Conservation (phyloP, 768 basidiomycete genomes). For the Rubroboletus satanas region DNA sequence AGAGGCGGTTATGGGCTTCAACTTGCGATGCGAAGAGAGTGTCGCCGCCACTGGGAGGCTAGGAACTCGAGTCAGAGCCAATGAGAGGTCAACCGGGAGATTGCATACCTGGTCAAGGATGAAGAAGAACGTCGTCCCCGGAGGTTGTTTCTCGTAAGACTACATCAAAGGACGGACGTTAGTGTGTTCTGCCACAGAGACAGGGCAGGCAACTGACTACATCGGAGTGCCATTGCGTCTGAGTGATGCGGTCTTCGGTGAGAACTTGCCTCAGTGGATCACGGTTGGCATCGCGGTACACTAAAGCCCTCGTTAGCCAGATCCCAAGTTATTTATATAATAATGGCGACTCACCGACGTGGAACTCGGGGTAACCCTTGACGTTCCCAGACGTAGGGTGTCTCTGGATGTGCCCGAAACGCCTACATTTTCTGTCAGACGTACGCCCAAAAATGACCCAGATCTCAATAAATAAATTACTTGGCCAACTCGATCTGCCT, state of each 20-base stretch:
- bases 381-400: slow-evolving; percentile 44
- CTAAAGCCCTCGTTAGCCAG: background rate
- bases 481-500: slow-evolving; percentile 50
- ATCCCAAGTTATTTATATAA: background rate
- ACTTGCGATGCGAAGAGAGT: slow-evolving; percentile 56
- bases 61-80: slow-evolving; percentile 10
- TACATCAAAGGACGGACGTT: slow-evolving; percentile 10
- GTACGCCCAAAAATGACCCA: background rate
- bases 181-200: background rate
- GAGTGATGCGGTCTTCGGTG: background rate
- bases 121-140: slow-evolving; percentile 55
- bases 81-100: too few species aligned
- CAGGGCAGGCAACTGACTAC: background rate
- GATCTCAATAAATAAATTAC: slow-evolving; percentile 17
- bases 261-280: slow-evolving; percentile 31
- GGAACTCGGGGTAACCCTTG: background rate
- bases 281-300: slow-evolving; percentile 38
- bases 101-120: slow-evolving; percentile 43
- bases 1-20: slow-evolving; percentile 58
- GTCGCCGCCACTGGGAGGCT: slow-evolving; percentile 42
- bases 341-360: slow-evolving; percentile 38
- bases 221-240: background rate
- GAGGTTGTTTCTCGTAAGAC: slow-evolving; percentile 55
- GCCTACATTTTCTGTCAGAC: slow-evolving; percentile 19
- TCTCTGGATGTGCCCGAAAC: slow-evolving; percentile 45